Evolutionary conservation across 2,329 filamentous ascomycete genomes (phyloP).

Genomic region (Aspergillus sojae): DNA sequence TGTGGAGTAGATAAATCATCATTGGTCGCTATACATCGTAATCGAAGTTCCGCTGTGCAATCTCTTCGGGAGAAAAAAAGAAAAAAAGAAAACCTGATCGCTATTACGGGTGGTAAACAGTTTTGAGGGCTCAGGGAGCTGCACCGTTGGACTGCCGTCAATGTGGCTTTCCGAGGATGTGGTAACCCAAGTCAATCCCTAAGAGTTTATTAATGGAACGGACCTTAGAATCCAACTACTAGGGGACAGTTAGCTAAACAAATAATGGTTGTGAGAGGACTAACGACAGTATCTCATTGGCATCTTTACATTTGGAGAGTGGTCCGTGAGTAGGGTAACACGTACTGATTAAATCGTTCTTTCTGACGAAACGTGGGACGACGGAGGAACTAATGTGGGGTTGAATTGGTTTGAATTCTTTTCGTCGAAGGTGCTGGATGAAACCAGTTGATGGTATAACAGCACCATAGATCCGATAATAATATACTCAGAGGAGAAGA

Average conservation of each 20-base stretch:
- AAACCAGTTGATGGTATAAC: not conserved
- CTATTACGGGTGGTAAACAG: not conserved
- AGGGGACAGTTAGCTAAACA: not conserved
- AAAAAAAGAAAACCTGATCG: not conserved
- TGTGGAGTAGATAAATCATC: not conserved
- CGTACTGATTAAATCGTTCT: conserved; percentile 1
- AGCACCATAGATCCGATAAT: not conserved
- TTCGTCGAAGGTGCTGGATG: not conserved
- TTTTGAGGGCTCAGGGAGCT: not conserved
- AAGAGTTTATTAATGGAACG: not conserved
- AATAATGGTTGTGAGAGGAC: not conserved
- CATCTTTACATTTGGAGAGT: not conserved
- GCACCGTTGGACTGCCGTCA: not conserved
- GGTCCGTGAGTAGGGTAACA: not conserved
- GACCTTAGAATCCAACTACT: not conserved
- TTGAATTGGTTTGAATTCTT: not conserved
- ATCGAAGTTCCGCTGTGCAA: not conserved
- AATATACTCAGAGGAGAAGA: not conserved
- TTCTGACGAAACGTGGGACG: not conserved
- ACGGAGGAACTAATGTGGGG: not conserved
- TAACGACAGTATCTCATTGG: not conserved
- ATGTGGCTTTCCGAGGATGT: not conserved
- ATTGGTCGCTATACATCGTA: not conserved
- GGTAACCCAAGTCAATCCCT: not conserved
- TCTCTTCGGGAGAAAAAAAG: not conserved